Conservation (phyloP, 2,329 filamentous ascomycete species). For the Aspergillus fischeri region DNA sequence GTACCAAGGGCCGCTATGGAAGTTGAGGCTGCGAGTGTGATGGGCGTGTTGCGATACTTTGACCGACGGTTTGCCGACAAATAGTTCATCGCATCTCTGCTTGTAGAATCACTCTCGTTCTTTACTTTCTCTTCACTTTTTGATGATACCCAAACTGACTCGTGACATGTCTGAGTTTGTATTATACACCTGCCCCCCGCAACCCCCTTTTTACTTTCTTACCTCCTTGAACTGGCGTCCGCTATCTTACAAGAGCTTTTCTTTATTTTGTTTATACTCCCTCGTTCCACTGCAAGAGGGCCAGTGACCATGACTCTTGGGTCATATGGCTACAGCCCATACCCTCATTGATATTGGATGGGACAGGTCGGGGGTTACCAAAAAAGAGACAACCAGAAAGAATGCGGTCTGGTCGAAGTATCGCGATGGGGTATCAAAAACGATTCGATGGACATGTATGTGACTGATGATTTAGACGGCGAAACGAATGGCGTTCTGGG, state of each 20-base stretch:
- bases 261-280: neutral
- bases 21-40: constrained; percentile 77
- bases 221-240: neutral
- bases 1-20: constrained; percentile 58
- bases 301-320: neutral
- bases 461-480: neutral
- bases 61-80: constrained; percentile 62
- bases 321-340: neutral
- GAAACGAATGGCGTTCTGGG: neutral
- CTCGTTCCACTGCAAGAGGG: neutral
- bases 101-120: neutral
- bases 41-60: constrained; percentile 79
- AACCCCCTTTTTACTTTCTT: neutral
- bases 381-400: neutral
- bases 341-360: neutral
- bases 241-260: neutral
- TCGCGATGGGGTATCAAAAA: neutral
- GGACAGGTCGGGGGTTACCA: neutral
- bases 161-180: constrained; percentile 22
- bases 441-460: neutral
- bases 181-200: constrained; percentile 13
- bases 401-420: neutral
- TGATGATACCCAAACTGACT: constrained; percentile 26
- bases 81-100: constrained; percentile 14
- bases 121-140: constrained; percentile 6